Conservation (phyloP, 768 basidiomycete genomes). For the Termitomyces sp. region DNA sequence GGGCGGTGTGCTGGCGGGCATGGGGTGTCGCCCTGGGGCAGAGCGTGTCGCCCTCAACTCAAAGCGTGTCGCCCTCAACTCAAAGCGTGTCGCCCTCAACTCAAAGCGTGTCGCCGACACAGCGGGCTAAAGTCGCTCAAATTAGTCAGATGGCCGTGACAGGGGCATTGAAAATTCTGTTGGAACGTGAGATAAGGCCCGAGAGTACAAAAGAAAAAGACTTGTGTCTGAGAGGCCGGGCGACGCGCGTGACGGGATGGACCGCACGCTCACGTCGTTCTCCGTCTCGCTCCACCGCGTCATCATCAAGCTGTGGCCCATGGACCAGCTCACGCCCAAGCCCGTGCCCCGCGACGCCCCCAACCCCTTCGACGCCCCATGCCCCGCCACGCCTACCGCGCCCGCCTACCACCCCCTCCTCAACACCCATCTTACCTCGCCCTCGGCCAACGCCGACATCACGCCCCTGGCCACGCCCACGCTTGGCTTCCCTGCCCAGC, state of each 20-base stretch:
- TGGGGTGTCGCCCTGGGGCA: too few species aligned
- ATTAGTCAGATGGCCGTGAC: slow-evolving; percentile 3
- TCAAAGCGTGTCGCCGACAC: too few species aligned
- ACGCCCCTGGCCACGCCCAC: slow-evolving; percentile 36
- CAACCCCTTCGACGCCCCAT: slow-evolving; percentile 54
- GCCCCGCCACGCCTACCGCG: slow-evolving; percentile 20
- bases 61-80: too few species aligned
- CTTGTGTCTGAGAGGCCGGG: too few species aligned
- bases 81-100: too few species aligned
- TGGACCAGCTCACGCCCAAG: slow-evolving; percentile 59
- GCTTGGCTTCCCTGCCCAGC: slow-evolving; percentile 45
- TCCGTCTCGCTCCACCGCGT: slow-evolving; percentile 19
- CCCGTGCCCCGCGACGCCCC: slow-evolving; percentile 26
- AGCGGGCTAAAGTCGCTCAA: slow-evolving; percentile 15
- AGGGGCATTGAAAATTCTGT: background rate
- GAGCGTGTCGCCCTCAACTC: too few species aligned
- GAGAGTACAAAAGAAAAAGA: background rate
- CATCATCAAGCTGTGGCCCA: slow-evolving; percentile 72
- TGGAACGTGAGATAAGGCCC: background rate
- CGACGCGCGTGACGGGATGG: slow-evolving; percentile 10
- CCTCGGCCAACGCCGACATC: slow-evolving; percentile 38
- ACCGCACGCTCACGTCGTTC: slow-evolving; percentile 13
- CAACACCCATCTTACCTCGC: slow-evolving; percentile 19
- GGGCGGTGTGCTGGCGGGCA: too few species aligned
- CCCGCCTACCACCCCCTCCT: slow-evolving; percentile 33